Base-by-base conservation (phyloP, 2,329 filamentous ascomycete species). In the Exophiala phaeomuriformis region DNA sequence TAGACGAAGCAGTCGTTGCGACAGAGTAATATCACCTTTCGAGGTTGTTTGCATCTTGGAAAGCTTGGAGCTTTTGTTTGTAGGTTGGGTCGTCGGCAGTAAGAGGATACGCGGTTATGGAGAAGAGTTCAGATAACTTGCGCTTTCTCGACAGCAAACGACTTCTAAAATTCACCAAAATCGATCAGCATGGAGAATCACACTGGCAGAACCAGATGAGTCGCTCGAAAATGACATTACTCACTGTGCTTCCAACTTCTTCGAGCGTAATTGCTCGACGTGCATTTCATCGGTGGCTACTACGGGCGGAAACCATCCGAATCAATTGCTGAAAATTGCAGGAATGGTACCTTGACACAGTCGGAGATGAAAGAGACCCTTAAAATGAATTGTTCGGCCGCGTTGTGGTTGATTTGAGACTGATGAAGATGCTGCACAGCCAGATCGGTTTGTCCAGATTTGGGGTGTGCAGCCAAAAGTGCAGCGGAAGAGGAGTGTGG, bases 51-150 rank as follows among this genome's bases (percentile, higher is more conserved):
- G 74, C 71, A 65, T 81, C 76, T 57, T 82, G 74, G 61, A 81
- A 81, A 43, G 69, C 71, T 61, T 71, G 67, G 67, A 80, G 75
- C 60, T 75, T 71, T 57, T 75, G 72, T 55, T 72, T 71, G 64
- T 73, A 72, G 64, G 83, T 67, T 60, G 74, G 75, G 69, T 75
- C 73, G 71, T 82, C 76, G 67, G 77, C 72, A 71, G 67, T 70
- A 65, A 72, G 71, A 51, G 48, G 42, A 29, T 32, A 45, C 69
- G 84, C 82, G 70, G 85, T 86, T 76, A 87, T 84, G 78, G 87
- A 81, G 76, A 86, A 95, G 65, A 95, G 80, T 75, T 93, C 86
- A 70, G 85, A 85, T 69, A 95, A 80, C 78, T 94, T 94, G 72
- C 88, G 84, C 81, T 94, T 93, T 73, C 88, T 86, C 78, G 86